Conservation (phyloP, 768 basidiomycete genomes). For the Kockovaella imperatae region DNA sequence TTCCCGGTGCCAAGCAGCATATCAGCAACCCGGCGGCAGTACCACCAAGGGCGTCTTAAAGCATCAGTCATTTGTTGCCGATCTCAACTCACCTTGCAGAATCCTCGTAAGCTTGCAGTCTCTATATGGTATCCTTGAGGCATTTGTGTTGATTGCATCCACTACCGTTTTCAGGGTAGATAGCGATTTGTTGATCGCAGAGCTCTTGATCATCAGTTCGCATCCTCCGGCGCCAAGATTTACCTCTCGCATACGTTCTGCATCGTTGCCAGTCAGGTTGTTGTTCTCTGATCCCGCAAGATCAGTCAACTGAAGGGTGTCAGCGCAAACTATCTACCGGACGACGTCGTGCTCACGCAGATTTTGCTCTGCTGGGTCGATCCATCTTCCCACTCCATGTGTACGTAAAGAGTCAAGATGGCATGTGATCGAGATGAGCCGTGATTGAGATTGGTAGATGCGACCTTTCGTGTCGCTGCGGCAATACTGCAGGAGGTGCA, state of each 20-base stretch:
- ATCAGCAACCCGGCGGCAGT: conserved; percentile 70
- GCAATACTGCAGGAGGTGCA: neutral
- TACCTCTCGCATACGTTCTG: conserved; percentile 71
- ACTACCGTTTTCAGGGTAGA: conserved; percentile 83
- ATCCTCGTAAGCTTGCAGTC: conserved; percentile 83
- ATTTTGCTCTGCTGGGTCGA: conserved; percentile 11
- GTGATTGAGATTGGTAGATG: conserved; percentile 75
- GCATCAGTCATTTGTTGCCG: neutral
- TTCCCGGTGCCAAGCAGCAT: conserved; percentile 77
- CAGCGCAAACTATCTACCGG: neutral
- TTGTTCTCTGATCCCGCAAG: conserved; percentile 88
- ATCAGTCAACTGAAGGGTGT: conserved; percentile 59
- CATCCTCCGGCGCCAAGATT: neutral
- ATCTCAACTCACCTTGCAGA: conserved; percentile 53
- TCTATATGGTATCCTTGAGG: conserved; percentile 73
- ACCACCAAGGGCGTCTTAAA: conserved; percentile 68
- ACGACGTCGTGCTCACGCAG: conserved; percentile 6
- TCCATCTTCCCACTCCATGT: conserved; percentile 3
- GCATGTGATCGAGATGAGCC: conserved; percentile 85
- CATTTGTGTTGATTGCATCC: conserved; percentile 56
- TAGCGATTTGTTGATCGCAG: conserved; percentile 83
- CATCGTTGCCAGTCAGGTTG: conserved; percentile 77
- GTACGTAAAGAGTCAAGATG: conserved; percentile 64
- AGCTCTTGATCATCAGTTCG: conserved; percentile 47
- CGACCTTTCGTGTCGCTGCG: conserved; percentile 60